Percentiles rank a stretch among this genome's conserved stretches.
Evolutionary conservation across 371 early-diverging fungal genomes (phyloP).

Genomic region (Syncephalastrum monosporum): DNA sequence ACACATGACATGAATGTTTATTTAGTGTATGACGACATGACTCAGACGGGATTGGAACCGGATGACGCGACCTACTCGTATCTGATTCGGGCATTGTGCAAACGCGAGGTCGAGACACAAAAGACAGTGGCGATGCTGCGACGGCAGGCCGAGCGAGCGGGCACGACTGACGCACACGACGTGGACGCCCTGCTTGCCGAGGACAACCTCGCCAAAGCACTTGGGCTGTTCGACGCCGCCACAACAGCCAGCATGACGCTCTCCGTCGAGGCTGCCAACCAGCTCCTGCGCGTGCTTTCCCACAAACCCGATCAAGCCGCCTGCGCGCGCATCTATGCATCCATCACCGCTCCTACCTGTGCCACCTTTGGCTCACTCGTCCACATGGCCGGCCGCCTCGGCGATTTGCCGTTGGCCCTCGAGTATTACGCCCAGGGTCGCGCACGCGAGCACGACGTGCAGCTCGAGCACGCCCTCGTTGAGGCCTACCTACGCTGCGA

Average conservation of each 20-base stretch:
- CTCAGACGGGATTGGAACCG: slow-evolving; percentile 24
- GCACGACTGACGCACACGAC: slow-evolving; percentile 19
- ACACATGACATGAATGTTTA: background rate
- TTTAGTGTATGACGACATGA: slow-evolving; percentile 46
- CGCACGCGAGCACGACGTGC: slow-evolving; percentile 22
- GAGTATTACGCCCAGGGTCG: slow-evolving; percentile 34
- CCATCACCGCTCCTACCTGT: slow-evolving; percentile 27
- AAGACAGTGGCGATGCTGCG: slow-evolving; percentile 41
- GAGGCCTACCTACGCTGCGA: slow-evolving; percentile 43
- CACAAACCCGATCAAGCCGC: slow-evolving; percentile 34
- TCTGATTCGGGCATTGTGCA: slow-evolving; percentile 36
- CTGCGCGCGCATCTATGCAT: slow-evolving; percentile 27
- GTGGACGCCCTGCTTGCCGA: slow-evolving; percentile 31
- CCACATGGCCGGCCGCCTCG: slow-evolving; percentile 43
- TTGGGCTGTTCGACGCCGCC: slow-evolving; percentile 32
- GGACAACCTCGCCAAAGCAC: slow-evolving; percentile 31
- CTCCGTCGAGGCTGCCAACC: slow-evolving; percentile 42
- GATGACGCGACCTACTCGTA: slow-evolving; percentile 29
- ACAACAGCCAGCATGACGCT: slow-evolving; percentile 21
- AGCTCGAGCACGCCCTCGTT: slow-evolving; percentile 44
- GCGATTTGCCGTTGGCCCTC: slow-evolving; percentile 36
- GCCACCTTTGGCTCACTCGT: slow-evolving; percentile 48
- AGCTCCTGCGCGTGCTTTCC: slow-evolving; percentile 41
- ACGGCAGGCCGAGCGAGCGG: slow-evolving; percentile 33
- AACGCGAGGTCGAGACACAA: slow-evolving; percentile 46